Base-by-base conservation (phyloP, 2,329 filamentous ascomycete genomes). In the Chaetomiaceae sp. region DNA sequence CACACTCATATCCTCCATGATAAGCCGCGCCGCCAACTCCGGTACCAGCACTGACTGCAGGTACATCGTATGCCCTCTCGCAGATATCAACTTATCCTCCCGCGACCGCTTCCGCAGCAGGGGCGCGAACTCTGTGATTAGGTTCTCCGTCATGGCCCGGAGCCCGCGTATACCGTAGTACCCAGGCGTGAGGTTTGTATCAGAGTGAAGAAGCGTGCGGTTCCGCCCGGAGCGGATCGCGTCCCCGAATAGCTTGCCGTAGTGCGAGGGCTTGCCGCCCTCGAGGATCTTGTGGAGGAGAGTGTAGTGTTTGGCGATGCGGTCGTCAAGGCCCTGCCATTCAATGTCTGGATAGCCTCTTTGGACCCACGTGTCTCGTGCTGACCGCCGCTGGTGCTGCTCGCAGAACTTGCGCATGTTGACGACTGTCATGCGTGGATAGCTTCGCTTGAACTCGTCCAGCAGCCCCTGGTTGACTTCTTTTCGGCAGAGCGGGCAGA, bases 161-260 rank as follows among this genome's bases (percentile, higher is more conserved):
- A 87, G 76, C 1, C 90, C 90, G 18, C 84, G 80, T 2, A 85
- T 79, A 1, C 90, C 90, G 69, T 95, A 96, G 69, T 95, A 96
- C 0, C 90, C 90, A 9, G 87, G 87, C 3, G 80, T 84, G 27
- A 86, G 75, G 51, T 74, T 77, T 44, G 78, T 74, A 25, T 81
- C 71, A 46, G 76, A 82, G 54, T 81, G 78, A 47, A 81, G 73
- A 51, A 87, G 71, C 23, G 79, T 85, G 48, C 80, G 76, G 27
- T 79, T 80, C 63, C 78, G 75, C 11, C 84, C 85, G 2, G 73
- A 68, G 51, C 76, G 75, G 38, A 87, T 73, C 11, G 73, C 77
- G 3, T 76, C 71, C 4, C 75, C 76, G 21, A 89, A 73, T 1
- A 75, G 62, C 9, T 77, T 71, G 13, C 84, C 75, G 62, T 82